phyloP scores from a whole-genome alignment of 2,329 filamentous ascomycete species.

The Penicillium sp. region DNA sequence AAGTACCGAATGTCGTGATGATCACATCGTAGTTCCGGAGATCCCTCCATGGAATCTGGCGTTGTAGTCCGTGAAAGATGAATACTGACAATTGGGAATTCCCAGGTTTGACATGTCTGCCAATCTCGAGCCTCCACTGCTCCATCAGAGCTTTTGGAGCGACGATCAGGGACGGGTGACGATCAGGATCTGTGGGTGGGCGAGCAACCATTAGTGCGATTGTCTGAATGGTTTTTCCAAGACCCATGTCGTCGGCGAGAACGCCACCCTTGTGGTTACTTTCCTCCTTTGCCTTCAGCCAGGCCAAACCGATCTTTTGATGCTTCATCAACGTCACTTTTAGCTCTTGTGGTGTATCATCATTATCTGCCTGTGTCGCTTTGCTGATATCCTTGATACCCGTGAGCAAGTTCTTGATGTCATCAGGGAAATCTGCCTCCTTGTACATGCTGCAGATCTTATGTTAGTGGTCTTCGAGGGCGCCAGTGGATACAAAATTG shows the following conservation, averaged over 20 bases:
- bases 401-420: constrained; percentile 68
- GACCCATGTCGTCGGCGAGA: constrained; percentile 77
- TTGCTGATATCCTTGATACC: constrained; percentile 75
- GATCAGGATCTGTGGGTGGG: constrained; percentile 58
- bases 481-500: background rate
- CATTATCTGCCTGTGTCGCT: constrained; percentile 61
- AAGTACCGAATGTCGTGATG: constrained; percentile 74
- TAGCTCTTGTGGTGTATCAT: constrained; percentile 69
- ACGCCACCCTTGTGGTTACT: constrained; percentile 74
- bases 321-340: constrained; percentile 73
- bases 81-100: constrained; percentile 63
- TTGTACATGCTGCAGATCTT: constrained; percentile 21
- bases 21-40: constrained; percentile 71
- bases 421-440: constrained; percentile 56
- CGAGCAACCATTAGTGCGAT: constrained; percentile 73
- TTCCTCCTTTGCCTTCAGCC: constrained; percentile 74
- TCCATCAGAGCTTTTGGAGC: constrained; percentile 76
- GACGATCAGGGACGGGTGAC: constrained; percentile 78
- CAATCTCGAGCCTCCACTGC: constrained; percentile 83
- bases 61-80: constrained; percentile 68
- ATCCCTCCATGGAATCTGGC: constrained; percentile 56
- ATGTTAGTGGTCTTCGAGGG: constrained; percentile 1
- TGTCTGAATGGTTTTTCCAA: constrained; percentile 82
- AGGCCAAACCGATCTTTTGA: constrained; percentile 74
- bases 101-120: constrained; percentile 62